Evolutionary conservation across 768 basidiomycete genomes (phyloP), one percentile per base, ranked within the genome.

Genomic region (Amanita rubescens): DNA sequence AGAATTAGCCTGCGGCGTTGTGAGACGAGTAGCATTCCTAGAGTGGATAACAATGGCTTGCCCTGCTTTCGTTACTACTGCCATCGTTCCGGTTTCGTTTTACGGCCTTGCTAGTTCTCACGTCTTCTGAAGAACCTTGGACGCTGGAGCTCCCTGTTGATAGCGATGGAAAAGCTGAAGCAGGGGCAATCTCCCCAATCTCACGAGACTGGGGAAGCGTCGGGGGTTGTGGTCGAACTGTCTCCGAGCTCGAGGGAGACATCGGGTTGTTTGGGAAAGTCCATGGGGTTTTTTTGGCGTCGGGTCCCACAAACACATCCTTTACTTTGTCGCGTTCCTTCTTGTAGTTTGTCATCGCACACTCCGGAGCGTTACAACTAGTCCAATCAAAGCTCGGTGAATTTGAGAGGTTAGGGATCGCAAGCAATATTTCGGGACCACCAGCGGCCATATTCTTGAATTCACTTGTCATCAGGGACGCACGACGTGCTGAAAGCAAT

Each of bases 381-480:
- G 57, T 58, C 59, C 57, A 58, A 39, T 45, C 24, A 49, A 60
- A 60, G 24, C 19, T 54, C 35, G 56, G 53, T 48, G 35, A 14
- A 58, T 58, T 57, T 39, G 30, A 41, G 51, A 50, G 54, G 58
- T n/a, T n/a, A n/a, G n/a, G n/a, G n/a, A n/a, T n/a, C n/a, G n/a
- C n/a, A n/a, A n/a, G n/a, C n/a, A n/a, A 49, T n/a, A 51, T 51
- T 48, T 56, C 54, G 14, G 19, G 20, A 45, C 54, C 30, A 56
- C 57, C 54, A 53, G 51, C 37, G n/a, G 57, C 50, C 57, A 58
- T 17, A 58, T 52, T 60, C 51, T 58, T 60, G 33, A n/a, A n/a
- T n/a, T n/a, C n/a, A n/a, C n/a, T n/a, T n/a, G n/a, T n/a, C n/a
- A n/a, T n/a, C n/a, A n/a, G 58, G 49, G 50, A 56, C 48, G 27